These are phyloP conservation scores for Plasmopara muralis DNA, from an alignment of 352 stramenopile genomes.

Conservation along the genomic window DNA sequence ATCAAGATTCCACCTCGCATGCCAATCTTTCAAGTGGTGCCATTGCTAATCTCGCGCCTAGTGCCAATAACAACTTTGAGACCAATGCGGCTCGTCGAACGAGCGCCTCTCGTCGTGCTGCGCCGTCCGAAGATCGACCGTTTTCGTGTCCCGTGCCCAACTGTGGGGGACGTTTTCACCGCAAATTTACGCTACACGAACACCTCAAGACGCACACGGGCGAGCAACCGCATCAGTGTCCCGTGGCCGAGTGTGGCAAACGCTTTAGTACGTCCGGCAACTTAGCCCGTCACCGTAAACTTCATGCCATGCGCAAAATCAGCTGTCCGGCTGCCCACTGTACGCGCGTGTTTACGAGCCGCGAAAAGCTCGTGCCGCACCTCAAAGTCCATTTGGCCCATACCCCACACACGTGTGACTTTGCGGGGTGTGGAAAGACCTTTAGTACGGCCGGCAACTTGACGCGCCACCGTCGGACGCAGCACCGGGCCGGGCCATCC, in stretches of 20 bases:
- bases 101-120: slow-evolving; percentile 22
- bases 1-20: slow-evolving; percentile 18
- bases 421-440: slow-evolving; percentile 46
- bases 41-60: slow-evolving; percentile 20
- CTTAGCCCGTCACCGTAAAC: slow-evolving; percentile 42
- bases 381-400: slow-evolving; percentile 43
- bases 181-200: slow-evolving; percentile 71
- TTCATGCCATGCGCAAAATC: slow-evolving; percentile 39
- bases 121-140: slow-evolving; percentile 27
- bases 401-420: slow-evolving; percentile 46
- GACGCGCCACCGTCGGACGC: slow-evolving; percentile 51
- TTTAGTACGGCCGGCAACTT: slow-evolving; percentile 62
- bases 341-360: slow-evolving; percentile 37
- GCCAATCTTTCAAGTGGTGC: slow-evolving; percentile 25
- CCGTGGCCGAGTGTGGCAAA: slow-evolving; percentile 47
- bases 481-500: slow-evolving; percentile 33
- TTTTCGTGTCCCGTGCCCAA: slow-evolving; percentile 30
- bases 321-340: slow-evolving; percentile 38
- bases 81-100: slow-evolving; percentile 7
- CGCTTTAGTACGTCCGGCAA: slow-evolving; percentile 60
- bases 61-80: slow-evolving; percentile 20
- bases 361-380: slow-evolving; percentile 43
- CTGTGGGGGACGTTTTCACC: slow-evolving; percentile 58
- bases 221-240: slow-evolving; percentile 65
- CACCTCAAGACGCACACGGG: slow-evolving; percentile 83